phyloP scores from a whole-genome alignment of 2,329 filamentous ascomycete species.

The Ophiostoma quercus region DNA sequence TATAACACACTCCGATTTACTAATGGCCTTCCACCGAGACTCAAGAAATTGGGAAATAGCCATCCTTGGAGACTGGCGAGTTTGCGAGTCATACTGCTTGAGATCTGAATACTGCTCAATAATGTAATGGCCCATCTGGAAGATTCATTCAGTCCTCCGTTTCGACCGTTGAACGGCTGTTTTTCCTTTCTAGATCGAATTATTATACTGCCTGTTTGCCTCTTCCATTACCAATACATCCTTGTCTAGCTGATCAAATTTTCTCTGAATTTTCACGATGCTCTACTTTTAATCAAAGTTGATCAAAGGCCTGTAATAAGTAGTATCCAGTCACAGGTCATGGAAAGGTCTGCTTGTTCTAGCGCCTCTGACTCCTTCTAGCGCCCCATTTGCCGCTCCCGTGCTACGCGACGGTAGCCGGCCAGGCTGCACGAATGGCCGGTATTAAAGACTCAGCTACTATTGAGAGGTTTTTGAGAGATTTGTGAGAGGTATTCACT shows the following conservation, averaged over 20 bases:
- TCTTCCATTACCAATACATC: background rate
- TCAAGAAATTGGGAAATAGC: no score
- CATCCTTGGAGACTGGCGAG: no score
- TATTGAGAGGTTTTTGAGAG: background rate
- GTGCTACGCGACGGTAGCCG: conserved; percentile 6
- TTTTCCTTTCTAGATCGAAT: background rate
- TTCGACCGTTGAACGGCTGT: background rate
- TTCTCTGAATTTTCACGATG: background rate
- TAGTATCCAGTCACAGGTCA: background rate
- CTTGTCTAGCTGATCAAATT: background rate
- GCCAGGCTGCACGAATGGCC: background rate
- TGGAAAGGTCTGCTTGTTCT: background rate
- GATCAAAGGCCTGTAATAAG: no score
- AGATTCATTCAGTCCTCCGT: background rate
- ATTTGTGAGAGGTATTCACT: background rate
- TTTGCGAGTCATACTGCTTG: no score
- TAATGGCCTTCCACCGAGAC: no score
- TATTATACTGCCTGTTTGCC: background rate
- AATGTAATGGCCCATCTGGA: no score
- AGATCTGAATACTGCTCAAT: no score
- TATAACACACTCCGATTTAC: no score
- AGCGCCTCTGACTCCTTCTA: background rate
- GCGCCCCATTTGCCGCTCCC: background rate
- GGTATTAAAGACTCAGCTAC: background rate
- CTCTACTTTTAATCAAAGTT: background rate